Evolutionary conservation across 805 yeast genomes (phyloP), one percentile per base, ranked within the genome.

Genomic region (Nakazawaea wyomingensis): DNA sequence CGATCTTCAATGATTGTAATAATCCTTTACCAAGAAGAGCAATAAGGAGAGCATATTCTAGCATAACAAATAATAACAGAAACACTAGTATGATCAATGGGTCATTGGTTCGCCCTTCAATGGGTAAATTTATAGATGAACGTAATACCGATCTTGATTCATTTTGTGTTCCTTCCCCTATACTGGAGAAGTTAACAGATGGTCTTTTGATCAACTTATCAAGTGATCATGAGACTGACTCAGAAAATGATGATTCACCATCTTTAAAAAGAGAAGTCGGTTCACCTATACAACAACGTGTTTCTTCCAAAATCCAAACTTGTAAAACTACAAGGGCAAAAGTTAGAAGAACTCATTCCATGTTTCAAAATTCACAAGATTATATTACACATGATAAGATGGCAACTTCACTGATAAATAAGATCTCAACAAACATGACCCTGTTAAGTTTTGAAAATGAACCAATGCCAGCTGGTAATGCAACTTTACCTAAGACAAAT

Each of bases 311-410:
- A 35, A 52, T 54, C n/a, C n/a, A n/a, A n/a, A n/a, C n/a, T n/a
- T n/a, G n/a, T 41, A 53, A 48, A 40, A 51, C 61, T 40, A 26
- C 58, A 2, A 56, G 59, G 46, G 48, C 61, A 22, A 72, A 69
- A 56, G 71, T 73, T 45, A 65, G 87, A 41, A 69, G 88, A 40
- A 79, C 82, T 16, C 85, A 80, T 52, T 78, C 85, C 37, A 78
- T 82, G 85, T 80, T 74, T 59, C 80, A 80, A 49, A 65, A n/a
- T 21, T 38, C 46, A 5, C 39, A 45, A 30, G 48, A 37, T 26
- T 41, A 41, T 17, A 24, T 34, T 13, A 7, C 33, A 4, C 35
- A 36, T 24, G 44, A 41, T n/a, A 27, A 37, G n/a, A 31, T 18
- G 18, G 39, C 44, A 4, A 35, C 44, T 6, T 41, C 44, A 13